Base-by-base conservation (phyloP, 371 early-diverging fungal species). In the Zancudomyces culisetae region DNA sequence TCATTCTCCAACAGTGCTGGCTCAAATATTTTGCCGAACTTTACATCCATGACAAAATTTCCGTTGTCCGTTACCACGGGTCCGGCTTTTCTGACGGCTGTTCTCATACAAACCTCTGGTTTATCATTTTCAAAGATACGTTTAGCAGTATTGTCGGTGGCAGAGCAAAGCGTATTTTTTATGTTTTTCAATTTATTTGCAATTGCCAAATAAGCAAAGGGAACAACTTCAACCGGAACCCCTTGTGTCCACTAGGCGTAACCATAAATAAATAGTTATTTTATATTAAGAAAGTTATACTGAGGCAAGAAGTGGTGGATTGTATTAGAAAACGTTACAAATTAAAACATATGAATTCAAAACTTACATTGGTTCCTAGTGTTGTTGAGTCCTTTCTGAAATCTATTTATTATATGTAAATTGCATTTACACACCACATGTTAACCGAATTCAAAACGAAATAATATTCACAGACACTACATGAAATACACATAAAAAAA, bases 31-130 rank as follows among this genome's bases (percentile, higher is more conserved):
- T 67, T 58, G 19, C 85, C 87, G 61, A 91, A 79, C 19, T 82
- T 70, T 1, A 77, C 83, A 66, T 94, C 94, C 28, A 94, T 60
- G n/a, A 90, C 70, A 59, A 91, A 78, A 67, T 89, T 91, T n/a
- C 91, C 90, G 56, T 87, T 87, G 62, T 94, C 94, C 4, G 90
- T 90, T 1, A 92, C 84, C 21, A 89, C 85, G 0, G 94, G 94
- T 3, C 94, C 94, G 0, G 94, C 94, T 67, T 93, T 93, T 28
- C 75, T 70, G 18, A 74, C 70, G 1, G 81, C 90, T 83, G 85
- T 87, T 29, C 93, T 75, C 35, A 93, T 63, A n/a, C 57, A 66
- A 13, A 81, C 75, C 0, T 61, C 69, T 12, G 74, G 73, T 23
- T 64, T 60, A n/a, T 62, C 66, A 50, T 70, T 62, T 51, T 55